Base-by-base conservation (phyloP, 2,329 filamentous ascomycete species). In the Sporothrix brasiliensis region DNA sequence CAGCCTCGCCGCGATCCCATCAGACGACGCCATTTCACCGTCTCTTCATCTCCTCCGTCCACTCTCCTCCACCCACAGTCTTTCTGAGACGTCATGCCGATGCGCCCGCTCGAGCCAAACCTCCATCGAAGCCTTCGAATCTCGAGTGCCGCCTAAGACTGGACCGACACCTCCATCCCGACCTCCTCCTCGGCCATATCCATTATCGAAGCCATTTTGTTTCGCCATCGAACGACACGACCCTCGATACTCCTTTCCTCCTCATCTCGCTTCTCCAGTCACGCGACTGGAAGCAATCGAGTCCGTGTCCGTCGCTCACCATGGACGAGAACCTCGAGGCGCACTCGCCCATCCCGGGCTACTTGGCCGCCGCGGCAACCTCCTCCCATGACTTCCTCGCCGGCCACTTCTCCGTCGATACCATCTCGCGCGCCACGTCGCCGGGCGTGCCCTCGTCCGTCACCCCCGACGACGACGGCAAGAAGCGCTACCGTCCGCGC, bases 341-440 rank as follows among this genome's bases (percentile, higher is more conserved):
- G 10, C 73, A 76, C 65, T 66, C 73, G 27, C 70, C 75, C 30
- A 67, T 68, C 2, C 66, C 79, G n/a, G 79, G 79, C 71, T 75
- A 76, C 69, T 78, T 83, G 69, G 77, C 79, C 70, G 78, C 77
- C 24, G 77, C 78, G 14, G 77, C 78, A 27, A 76, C 78, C 67
- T 80, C 80, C 44, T 77, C 78, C 0, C 78, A 79, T 30, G 76
- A 80, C 0, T 79, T 81, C 27, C 79, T 83, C 69, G 75, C 82
- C 21, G 77, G 76, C 70, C 76, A 77, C 71, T 81, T 84, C 73
- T 76, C 80, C 67, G 85, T 84, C 77, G 88, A 92, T 75, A 89
- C 92, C 76, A 89, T 92, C 77, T 97, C 94, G 65, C 88, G 93
- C 78, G 92, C 93, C 52, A 95, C 93, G 56, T 94, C 93, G 1